Conservation (phyloP, 1,284 basidiomycete genomes). For the Cryptococcus jaspeensis region DNA sequence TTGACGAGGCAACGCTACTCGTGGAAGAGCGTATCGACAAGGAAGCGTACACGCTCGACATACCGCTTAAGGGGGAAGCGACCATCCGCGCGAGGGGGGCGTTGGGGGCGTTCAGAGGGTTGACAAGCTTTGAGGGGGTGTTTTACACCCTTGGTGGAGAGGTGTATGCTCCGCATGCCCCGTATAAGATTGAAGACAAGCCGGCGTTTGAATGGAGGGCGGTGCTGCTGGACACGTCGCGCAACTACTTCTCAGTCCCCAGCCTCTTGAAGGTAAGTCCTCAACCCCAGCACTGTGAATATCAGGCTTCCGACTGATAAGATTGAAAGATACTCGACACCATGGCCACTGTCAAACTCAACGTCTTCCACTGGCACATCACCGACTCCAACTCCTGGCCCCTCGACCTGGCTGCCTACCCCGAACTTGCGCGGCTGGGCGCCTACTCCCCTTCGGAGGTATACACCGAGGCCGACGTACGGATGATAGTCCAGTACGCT, state of each 20-base stretch:
- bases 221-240: constrained; percentile 74
- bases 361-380: constrained; percentile 58
- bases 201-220: constrained; percentile 59
- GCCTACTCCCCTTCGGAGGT: constrained; percentile 63
- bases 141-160: constrained; percentile 40
- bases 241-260: constrained; percentile 55
- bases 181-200: constrained; percentile 49
- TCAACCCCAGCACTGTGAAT: background rate
- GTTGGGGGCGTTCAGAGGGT: constrained; percentile 72
- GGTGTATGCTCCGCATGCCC: constrained; percentile 35
- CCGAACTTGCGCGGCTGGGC: constrained; percentile 64
- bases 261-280: constrained; percentile 19
- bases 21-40: constrained; percentile 18
- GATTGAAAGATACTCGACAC: constrained; percentile 63
- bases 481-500: constrained; percentile 67
- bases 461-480: constrained; percentile 64
- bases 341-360: constrained; percentile 82
- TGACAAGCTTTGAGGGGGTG: constrained; percentile 79
- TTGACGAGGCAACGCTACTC: constrained; percentile 4
- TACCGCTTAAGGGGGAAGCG: constrained; percentile 57
- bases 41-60: constrained; percentile 24
- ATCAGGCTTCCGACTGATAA: background rate
- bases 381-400: constrained; percentile 68
- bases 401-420: constrained; percentile 62
- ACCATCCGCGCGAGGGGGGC: constrained; percentile 67